Evolutionary conservation across 768 basidiomycete species (phyloP).

Genomic region (Lactifluus hygrophoroides): DNA sequence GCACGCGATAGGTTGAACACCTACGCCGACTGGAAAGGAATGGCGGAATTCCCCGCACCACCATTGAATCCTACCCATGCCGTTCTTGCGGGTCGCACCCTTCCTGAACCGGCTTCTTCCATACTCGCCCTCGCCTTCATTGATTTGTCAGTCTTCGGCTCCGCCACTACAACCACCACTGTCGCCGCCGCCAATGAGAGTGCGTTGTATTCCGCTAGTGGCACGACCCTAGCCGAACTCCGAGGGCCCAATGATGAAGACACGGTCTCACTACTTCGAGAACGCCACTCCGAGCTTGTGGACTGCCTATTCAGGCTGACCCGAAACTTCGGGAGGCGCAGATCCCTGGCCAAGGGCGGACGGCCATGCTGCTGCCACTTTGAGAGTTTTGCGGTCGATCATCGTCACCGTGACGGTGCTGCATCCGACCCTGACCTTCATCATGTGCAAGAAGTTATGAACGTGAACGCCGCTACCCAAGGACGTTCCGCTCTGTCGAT

Average conservation of each 20-base stretch:
- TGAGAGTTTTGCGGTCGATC: not conserved
- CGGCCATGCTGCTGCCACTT: constrained; percentile 17
- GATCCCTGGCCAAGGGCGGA: constrained; percentile 8
- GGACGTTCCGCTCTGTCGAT: constrained; percentile 12
- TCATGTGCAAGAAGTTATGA: too few species aligned
- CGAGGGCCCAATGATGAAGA: not conserved
- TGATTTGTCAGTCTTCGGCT: constrained; percentile 4
- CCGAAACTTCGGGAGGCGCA: constrained; percentile 3
- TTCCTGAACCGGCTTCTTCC: constrained; percentile 8
- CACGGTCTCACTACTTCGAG: not conserved
- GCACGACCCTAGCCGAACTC: not conserved
- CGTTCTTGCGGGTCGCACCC: constrained; percentile 6
- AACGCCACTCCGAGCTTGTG: constrained; percentile 2
- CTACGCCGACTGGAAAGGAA: constrained; percentile 11
- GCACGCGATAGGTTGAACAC: not conserved
- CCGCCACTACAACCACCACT: not conserved
- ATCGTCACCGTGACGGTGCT: too few species aligned
- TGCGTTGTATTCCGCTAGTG: not conserved
- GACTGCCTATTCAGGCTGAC: constrained; percentile 2
- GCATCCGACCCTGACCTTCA: not conserved
- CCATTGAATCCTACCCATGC: not conserved
- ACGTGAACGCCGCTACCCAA: not conserved
- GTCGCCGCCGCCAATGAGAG: not conserved
- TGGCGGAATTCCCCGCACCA: not conserved
- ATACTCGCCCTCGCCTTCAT: constrained; percentile 12